phyloP scores from a whole-genome alignment of 768 basidiomycete genomes.

The Trametes punicea region DNA sequence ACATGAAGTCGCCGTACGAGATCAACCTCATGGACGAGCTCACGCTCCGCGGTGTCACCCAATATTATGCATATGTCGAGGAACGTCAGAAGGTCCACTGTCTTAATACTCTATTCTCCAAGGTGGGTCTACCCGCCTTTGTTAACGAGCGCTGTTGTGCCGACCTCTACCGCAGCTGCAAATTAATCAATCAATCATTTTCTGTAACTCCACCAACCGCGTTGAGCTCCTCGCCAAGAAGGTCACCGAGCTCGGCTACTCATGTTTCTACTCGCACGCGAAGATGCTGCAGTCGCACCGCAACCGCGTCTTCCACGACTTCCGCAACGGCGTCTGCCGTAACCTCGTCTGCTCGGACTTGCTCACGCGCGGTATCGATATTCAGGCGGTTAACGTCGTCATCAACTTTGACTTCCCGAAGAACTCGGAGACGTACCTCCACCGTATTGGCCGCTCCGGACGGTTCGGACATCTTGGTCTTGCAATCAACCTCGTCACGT shows the following conservation, averaged over 20 bases:
- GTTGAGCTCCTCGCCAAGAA: slow-evolving; percentile 99
- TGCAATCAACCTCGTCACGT: slow-evolving; percentile 96
- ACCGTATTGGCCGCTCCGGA: slow-evolving; percentile 96
- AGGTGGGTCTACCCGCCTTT: slow-evolving; percentile 46
- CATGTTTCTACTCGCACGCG: slow-evolving; percentile 99
- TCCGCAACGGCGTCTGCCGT: slow-evolving; percentile 96
- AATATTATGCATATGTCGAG: slow-evolving; percentile 99
- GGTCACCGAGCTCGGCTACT: slow-evolving; percentile 98
- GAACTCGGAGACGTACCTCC: slow-evolving; percentile 97
- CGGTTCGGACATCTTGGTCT: slow-evolving; percentile 96
- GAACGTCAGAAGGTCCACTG: slow-evolving; percentile 99
- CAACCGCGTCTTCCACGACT: slow-evolving; percentile 99
- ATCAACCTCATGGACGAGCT: slow-evolving; percentile 99
- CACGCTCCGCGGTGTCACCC: slow-evolving; percentile 95
- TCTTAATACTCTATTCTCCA: slow-evolving; percentile 98
- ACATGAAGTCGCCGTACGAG: slow-evolving; percentile 94
- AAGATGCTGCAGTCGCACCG: slow-evolving; percentile 99
- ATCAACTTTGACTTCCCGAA: slow-evolving; percentile 99
- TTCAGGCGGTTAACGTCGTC: slow-evolving; percentile 99
- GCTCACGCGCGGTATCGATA: slow-evolving; percentile 98
- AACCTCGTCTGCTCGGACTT: slow-evolving; percentile 98
- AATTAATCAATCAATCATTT: slow-evolving; percentile 99
- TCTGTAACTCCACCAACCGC: slow-evolving; percentile 99
- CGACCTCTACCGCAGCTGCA: slow-evolving; percentile 61
- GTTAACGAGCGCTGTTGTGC: neutral